Base-by-base conservation (phyloP, 768 basidiomycete species). In the Amanita fuliginea region DNA sequence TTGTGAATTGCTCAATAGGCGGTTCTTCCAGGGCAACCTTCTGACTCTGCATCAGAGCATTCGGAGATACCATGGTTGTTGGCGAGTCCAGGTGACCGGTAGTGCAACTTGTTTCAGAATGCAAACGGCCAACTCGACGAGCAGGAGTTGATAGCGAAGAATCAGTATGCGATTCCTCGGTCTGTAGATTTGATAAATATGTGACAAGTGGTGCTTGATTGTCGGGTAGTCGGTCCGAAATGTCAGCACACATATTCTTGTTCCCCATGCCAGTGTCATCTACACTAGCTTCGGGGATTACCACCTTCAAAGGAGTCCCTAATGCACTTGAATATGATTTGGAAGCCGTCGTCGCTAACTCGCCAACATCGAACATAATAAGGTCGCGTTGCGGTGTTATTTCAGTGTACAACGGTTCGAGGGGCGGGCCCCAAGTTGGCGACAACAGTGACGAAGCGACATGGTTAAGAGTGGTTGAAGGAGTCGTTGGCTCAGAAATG, bases 401-500 rank as follows among this genome's bases (percentile, higher is more conserved):
- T 5, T 28, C 42, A 14, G n/a, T 10, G 7, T 35, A 18, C 19
- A 16, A 21, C 16, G 40, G 9, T 19, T 40, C 14, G n/a, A 14
- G 6, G 13, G 35, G 21, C 28, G 40, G 19, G 10, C 49, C 36
- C 24, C 28, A 40, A 21, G 28, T 19, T 18, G 47, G 39, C 18
- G 47, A 49, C 11, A 40, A 42, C 21, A 42, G 30, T 9, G 40
- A 42, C 19, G 24, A 24, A 13, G 16, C 3, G 33, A 28, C 6
- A 33, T 16, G 40, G 10, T 43, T 19, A n/a, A 33, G 3, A 28
- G 33, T 14, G 13, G 14, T 13, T 18, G 14, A 19, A 10, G 42
- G 13, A 35, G 53, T 53, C 2, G 53, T 28, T 26, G 49, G 49
- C 41, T 42, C 42, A 11, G 51, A 51, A 46, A 53, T 48, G 47